Evolutionary conservation across 2,329 filamentous ascomycete species (phyloP), one percentile per base, ranked within the genome.

Genomic region (Aspergillus fumigatus): DNA sequence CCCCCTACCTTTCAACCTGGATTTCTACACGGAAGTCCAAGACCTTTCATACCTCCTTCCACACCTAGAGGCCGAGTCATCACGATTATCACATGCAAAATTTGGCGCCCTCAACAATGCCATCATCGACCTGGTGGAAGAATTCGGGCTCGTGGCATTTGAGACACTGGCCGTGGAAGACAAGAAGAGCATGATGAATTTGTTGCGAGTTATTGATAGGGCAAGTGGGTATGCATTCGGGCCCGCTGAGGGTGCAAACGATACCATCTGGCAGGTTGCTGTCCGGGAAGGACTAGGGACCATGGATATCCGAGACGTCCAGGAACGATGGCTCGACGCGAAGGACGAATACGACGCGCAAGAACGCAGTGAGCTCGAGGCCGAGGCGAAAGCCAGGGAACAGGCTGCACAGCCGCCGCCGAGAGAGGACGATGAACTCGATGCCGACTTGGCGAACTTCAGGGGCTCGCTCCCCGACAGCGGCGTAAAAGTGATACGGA

Each of bases 1-100:
- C 49, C 85, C 90, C 26, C 81, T 99, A 0, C 91, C 92, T 0
- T 97, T 99, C 80, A 96, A 96, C 67, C 86, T 99, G 58, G 92
- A 97, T 63, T 99, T 88, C 75, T 99, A 97, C 73, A 97, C 94
- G 59, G 93, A 99, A 73, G 93, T 97, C 7, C 92, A 99, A 74
- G 92, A 97, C 67, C 83, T 99, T 3, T 84, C 85, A 23, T 91
- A 96, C 64, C 81, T 99, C 11, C 82, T 94, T 0, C 91, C 92
- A 1, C 82, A 87, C 58, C 84, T 99, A 45, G 87, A 92, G 65
- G 82, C 84, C 25, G 94, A 99, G 73, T 88, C 88, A 1, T 86
- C 90, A 0, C 82, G 80, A 5, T 75, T 88, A 70, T 82, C 82
- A 6, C 86, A 84, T 63, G 81, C 84, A 21, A 97, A 96, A 70